Percentiles rank a stretch among this genome's conserved stretches.
Conservation (phyloP, 2,329 filamentous ascomycete genomes). For the Chaetothyriales sp. region DNA sequence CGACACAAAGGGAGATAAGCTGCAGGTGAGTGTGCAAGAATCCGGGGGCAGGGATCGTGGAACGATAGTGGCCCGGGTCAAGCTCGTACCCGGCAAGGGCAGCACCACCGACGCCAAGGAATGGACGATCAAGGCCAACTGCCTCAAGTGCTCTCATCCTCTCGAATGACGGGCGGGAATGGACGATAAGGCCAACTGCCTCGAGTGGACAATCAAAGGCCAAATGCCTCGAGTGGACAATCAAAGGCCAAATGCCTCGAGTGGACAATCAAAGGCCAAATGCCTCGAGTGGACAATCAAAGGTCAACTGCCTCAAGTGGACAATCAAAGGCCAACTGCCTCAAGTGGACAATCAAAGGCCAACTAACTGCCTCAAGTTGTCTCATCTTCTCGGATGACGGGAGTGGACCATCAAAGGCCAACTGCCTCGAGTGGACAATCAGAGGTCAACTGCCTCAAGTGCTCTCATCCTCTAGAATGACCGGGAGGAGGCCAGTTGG, state of each 20-base stretch:
- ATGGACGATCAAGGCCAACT: conserved; percentile 27
- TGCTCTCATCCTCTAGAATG: conserved; percentile 18
- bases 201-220: no score
- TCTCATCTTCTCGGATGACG: conserved; percentile 14
- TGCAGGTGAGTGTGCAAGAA: conserved; percentile 8
- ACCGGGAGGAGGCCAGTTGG: neutral
- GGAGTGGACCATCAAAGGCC: no score
- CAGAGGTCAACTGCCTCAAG: conserved; percentile 27
- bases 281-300: no score
- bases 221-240: no score
- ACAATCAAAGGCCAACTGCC: no score
- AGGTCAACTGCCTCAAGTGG: no score
- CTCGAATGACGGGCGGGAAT: conserved; percentile 12
- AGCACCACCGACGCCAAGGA: conserved; percentile 22
- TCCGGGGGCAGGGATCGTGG: conserved; percentile 1
- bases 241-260: no score
- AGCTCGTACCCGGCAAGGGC: conserved; percentile 5
- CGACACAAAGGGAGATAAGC: conserved; percentile 9
- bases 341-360: no score
- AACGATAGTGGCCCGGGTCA: conserved; percentile 8
- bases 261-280: no score
- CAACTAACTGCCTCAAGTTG: no score
- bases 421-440: conserved; percentile 30
- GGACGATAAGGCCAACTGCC: no score
- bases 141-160: conserved; percentile 25